Percentiles rank a stretch among this genome's conserved stretches.
Evolutionary conservation across 1,284 basidiomycete species (phyloP).

Genomic region (Austroboletus niveus): DNA sequence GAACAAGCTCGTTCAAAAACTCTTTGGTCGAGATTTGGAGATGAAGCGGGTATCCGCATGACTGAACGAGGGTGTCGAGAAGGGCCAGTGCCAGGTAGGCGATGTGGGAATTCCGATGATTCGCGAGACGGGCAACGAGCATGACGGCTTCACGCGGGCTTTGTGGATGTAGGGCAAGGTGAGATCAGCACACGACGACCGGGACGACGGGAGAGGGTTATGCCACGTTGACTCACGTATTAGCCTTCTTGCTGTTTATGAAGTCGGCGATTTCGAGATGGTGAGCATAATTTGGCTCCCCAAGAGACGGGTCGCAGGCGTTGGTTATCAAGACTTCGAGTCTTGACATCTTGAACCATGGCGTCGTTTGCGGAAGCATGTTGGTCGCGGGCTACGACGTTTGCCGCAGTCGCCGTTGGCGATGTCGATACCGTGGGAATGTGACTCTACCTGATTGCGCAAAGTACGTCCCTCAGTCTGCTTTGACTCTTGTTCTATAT

Average conservation of each 20-base stretch:
- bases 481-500: too few relatives aligned
- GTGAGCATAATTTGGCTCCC: conserved; percentile 88
- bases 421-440: too few relatives aligned
- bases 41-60: conserved; percentile 96
- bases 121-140: conserved; percentile 77
- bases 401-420: not conserved
- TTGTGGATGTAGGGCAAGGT: too few relatives aligned
- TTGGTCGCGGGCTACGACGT: not conserved
- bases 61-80: conserved; percentile 92
- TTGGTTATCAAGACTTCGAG: conserved; percentile 73
- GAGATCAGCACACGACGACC: not conserved
- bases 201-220: not conserved
- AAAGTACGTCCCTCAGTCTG: too few relatives aligned
- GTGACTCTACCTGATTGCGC: too few relatives aligned
- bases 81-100: conserved; percentile 81
- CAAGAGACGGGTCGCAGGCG: conserved; percentile 85
- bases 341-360: conserved; percentile 51
- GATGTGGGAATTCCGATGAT: conserved; percentile 89
- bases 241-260: conserved; percentile 95
- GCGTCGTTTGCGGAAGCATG: conserved; percentile 27
- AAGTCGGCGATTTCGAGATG: conserved; percentile 94
- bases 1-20: conserved; percentile 97
- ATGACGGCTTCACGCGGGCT: conserved; percentile 90
- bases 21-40: conserved; percentile 99
- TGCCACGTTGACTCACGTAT: conserved; percentile 62